These are phyloP conservation scores for Chlorella sp. DNA, from an alignment of 139 green algal genomes.

Conservation along the genomic window DNA sequence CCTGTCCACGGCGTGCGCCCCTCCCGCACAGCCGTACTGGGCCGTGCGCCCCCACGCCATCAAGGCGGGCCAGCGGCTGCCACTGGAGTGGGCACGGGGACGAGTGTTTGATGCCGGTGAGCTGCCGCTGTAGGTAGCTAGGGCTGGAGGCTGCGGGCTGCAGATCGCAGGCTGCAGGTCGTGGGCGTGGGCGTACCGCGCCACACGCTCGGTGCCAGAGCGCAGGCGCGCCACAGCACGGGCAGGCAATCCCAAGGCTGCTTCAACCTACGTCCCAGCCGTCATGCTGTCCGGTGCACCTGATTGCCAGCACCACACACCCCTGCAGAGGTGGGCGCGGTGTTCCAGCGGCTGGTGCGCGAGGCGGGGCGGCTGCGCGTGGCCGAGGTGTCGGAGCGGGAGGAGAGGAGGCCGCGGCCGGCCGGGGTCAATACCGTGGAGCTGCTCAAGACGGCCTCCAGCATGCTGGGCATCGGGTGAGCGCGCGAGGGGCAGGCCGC, in stretches of 20 bases:
- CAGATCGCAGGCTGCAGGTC: no score
- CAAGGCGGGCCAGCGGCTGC: slow-evolving; percentile 48
- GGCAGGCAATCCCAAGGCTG: no score
- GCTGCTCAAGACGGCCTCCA: slow-evolving; percentile 80
- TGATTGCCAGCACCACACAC: no score
- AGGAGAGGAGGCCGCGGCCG: slow-evolving; percentile 62
- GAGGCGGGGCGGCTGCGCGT: slow-evolving; percentile 48
- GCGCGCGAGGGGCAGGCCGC: slow-evolving; percentile 80
- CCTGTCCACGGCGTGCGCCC: no score
- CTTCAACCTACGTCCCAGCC: no score
- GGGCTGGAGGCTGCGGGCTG: no score
- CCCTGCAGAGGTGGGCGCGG: slow-evolving; percentile 33
- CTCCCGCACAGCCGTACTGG: slow-evolving; percentile 84
- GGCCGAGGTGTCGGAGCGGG: slow-evolving; percentile 55
- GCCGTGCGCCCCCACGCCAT: slow-evolving; percentile 46
- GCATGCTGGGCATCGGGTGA: slow-evolving; percentile 75
- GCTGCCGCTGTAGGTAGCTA: no score
- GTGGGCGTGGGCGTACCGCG: no score
- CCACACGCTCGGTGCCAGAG: no score
- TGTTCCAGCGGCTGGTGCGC: slow-evolving; percentile 42
- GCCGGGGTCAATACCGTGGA: slow-evolving; percentile 87
- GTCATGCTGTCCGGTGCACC: no score
- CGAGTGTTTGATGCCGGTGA: slow-evolving; percentile 81
- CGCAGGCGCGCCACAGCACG: no score
- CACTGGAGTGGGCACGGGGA: slow-evolving; percentile 70